phyloP scores from a whole-genome alignment of 257 asterid genomes.

The Solanum dulcamara region DNA sequence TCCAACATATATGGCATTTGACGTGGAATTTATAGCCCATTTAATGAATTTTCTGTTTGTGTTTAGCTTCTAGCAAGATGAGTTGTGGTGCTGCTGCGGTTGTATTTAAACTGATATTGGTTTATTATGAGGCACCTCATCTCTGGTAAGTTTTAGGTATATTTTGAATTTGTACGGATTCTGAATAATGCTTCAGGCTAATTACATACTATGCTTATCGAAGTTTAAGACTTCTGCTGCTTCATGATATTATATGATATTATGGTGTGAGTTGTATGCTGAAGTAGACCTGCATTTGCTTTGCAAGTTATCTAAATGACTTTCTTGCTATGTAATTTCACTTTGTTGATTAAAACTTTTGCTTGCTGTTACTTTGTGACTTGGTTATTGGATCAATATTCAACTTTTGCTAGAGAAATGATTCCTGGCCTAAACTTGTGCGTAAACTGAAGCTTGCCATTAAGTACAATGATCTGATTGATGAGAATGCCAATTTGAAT shows the following conservation, averaged over 20 bases:
- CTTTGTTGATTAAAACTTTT: background rate
- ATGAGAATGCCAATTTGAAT: background rate
- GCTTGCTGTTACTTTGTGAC: background rate
- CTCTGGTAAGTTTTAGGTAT: background rate
- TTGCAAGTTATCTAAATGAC: background rate
- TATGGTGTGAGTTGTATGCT: background rate
- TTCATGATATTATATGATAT: background rate
- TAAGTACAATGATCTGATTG: background rate
- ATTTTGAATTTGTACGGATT: background rate
- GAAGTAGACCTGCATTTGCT: background rate
- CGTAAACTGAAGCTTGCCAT: background rate
- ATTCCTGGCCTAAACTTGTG: background rate
- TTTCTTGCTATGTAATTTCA: background rate
- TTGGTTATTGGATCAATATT: background rate
- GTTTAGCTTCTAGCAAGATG: background rate
- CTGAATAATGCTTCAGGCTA: background rate
- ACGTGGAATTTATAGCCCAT: background rate
- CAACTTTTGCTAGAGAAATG: background rate
- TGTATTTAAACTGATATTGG: background rate
- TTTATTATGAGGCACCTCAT: background rate
- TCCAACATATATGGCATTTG: no score
- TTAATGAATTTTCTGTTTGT: background rate
- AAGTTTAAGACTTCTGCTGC: background rate
- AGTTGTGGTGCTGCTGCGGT: background rate
- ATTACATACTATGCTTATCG: background rate